Evolutionary conservation across 2,329 filamentous ascomycete genomes (phyloP).

Genomic region (Delphinella strobiligena): DNA sequence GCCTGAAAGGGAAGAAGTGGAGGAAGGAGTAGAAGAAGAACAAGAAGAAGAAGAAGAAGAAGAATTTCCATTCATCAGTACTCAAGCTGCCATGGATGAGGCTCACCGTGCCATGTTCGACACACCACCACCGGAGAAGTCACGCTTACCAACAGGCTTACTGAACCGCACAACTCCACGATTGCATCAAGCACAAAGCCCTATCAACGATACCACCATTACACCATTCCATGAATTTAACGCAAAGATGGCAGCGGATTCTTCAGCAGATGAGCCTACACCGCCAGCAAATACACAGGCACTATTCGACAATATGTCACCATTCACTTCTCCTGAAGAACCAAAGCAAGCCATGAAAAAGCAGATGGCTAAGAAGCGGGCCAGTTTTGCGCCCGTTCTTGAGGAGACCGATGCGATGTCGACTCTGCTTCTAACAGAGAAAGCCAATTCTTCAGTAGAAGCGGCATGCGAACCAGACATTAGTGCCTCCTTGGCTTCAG

Average conservation of each 20-base stretch:
- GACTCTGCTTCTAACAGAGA: neutral
- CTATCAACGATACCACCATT: constrained; percentile 7
- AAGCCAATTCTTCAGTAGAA: too few species aligned
- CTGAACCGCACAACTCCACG: neutral
- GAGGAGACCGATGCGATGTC: neutral
- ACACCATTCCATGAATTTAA: constrained; percentile 12
- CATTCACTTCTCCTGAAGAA: constrained; percentile 2
- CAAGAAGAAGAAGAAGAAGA: neutral
- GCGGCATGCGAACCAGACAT: too few species aligned
- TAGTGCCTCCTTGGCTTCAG: too few species aligned
- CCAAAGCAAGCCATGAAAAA: constrained; percentile 1
- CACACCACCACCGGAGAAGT: constrained; percentile 6
- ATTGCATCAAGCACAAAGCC: constrained; percentile 15
- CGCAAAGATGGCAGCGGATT: constrained; percentile 11
- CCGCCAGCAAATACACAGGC: constrained; percentile 31
- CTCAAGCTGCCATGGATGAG: constrained; percentile 13
- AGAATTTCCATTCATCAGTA: constrained; percentile 18
- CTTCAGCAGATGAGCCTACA: constrained; percentile 13
- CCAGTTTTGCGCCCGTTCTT: constrained; percentile 6
- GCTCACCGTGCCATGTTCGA: constrained; percentile 10
- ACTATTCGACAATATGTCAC: constrained; percentile 25
- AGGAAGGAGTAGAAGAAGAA: neutral
- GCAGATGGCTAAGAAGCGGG: neutral
- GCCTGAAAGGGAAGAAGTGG: too few species aligned
- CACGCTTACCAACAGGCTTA: neutral